Percentiles rank a stretch among this genome's conserved stretches.
Conservation (phyloP, 2,329 filamentous ascomycete species). For the Ascochyta rabiei region DNA sequence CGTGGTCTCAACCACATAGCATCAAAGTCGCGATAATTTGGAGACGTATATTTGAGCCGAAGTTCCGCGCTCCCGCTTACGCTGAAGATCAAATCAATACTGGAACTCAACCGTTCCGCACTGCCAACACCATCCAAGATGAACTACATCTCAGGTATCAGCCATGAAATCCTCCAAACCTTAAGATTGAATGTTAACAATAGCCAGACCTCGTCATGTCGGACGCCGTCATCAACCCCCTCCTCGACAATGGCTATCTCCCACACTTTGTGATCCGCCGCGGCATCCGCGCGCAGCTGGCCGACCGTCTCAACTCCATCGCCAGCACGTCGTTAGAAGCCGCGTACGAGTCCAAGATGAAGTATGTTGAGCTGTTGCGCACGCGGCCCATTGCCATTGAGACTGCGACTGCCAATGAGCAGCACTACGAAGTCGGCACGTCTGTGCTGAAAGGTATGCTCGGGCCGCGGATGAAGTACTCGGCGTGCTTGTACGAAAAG, state of each 20-base stretch:
- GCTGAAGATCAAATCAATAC: not conserved
- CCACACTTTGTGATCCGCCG: constrained; percentile 67
- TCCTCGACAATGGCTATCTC: constrained; percentile 70
- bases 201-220: constrained; percentile 32
- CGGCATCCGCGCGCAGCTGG: constrained; percentile 70
- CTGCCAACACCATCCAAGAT: constrained; percentile 21
- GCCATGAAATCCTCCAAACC: not conserved
- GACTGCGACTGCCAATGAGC: constrained; percentile 68
- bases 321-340: constrained; percentile 59
- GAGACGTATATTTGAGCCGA: not conserved
- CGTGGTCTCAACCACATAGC: constrained; percentile 8
- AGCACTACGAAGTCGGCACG: constrained; percentile 76
- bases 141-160: constrained; percentile 43
- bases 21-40: constrained; percentile 17
- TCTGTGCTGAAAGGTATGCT: constrained; percentile 66
- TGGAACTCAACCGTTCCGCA: not conserved
- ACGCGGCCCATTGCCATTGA: constrained; percentile 70
- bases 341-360: constrained; percentile 66
- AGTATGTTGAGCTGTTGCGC: constrained; percentile 65
- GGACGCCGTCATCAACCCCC: constrained; percentile 36
- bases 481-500: constrained; percentile 69
- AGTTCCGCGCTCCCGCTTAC: not conserved
- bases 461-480: constrained; percentile 75
- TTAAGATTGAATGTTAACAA: not conserved
- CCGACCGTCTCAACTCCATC: constrained; percentile 64